Base-by-base conservation (phyloP, 805 yeast genomes). In the Lachancea meyersii region DNA sequence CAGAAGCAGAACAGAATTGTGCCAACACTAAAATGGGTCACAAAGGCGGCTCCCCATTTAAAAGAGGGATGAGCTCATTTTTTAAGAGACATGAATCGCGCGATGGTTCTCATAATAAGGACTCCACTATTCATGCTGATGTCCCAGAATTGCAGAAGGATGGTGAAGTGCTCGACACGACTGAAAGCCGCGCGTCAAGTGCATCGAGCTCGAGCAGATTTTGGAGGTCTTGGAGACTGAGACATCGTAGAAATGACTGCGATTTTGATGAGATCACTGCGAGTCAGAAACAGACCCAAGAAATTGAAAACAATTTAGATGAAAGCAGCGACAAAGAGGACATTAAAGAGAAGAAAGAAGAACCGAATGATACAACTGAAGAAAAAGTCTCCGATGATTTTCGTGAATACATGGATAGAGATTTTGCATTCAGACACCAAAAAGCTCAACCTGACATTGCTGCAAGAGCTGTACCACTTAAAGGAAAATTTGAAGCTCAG, bases 181-280 rank as follows among this genome's bases (percentile, higher is more conserved):
- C 8, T 3, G 36, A 31, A 17, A 20, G 31, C 9, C 24, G 22
- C 20, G 16, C 30, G 8, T 9, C 26, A 10, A 27, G 21, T 18
- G 33, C 37, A 24, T 17, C 30, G 11, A 38, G 31, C 28, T 37
- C 45, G 9, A 33, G 44, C 4, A 41, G 39, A 17, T 50, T 52
- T 44, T 52, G 55, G 55, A 48, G 45, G 38, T 38, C 49, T 18
- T 52, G 53, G 52, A 52, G 44, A 32, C 34, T 35, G 20, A 31
- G 44, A 6, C 44, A 44, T 22, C 40, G 19, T 3, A 21, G 40
- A 14, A 35, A 44, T 28, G 42, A 33, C 17, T 30, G 36, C 13
- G 40, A 47, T 19, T 18, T 32, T 18, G 31, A 23, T 13, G 49
- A 41, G n/a, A n/a, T n/a, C n/a, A n/a, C n/a, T n/a, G n/a, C n/a